Conservation (phyloP, 2,329 filamentous ascomycete genomes). For the Verticillium albo-atrum region DNA sequence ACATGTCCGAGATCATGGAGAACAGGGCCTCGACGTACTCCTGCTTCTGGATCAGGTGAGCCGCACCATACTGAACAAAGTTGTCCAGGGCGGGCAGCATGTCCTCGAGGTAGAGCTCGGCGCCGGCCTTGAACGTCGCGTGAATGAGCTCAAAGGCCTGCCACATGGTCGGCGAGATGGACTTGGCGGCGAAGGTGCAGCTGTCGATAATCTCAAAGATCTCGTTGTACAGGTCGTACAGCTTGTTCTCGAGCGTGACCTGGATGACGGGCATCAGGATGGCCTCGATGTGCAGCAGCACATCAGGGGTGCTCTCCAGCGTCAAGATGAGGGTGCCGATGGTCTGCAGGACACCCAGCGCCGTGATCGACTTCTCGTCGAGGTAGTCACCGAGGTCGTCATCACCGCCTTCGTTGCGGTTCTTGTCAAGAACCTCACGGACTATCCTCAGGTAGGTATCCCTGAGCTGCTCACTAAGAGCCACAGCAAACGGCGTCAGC, state of each 20-base stretch:
- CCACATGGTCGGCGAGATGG: slow-evolving; percentile 97
- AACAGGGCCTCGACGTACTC: slow-evolving; percentile 84
- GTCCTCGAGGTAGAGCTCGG: slow-evolving; percentile 95
- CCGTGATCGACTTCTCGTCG: slow-evolving; percentile 98
- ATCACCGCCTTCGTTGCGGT: slow-evolving; percentile 69
- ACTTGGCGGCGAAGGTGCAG: slow-evolving; percentile 96
- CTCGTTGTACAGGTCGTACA: slow-evolving; percentile 97
- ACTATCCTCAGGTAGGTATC: slow-evolving; percentile 96
- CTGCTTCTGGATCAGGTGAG: slow-evolving; percentile 75
- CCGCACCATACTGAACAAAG: slow-evolving; percentile 88
- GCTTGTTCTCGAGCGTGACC: slow-evolving; percentile 94
- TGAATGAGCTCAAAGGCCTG: slow-evolving; percentile 96
- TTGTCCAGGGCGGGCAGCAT: slow-evolving; percentile 98
- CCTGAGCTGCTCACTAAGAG: slow-evolving; percentile 88
- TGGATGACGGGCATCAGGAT: slow-evolving; percentile 97
- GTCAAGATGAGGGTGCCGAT: slow-evolving; percentile 97
- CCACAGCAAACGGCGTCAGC: slow-evolving; percentile 93
- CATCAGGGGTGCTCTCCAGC: slow-evolving; percentile 93
- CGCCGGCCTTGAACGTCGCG: slow-evolving; percentile 93
- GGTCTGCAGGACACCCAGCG: slow-evolving; percentile 91
- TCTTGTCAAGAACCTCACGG: slow-evolving; percentile 82
- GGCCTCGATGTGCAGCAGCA: slow-evolving; percentile 88
- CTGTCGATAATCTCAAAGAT: slow-evolving; percentile 99
- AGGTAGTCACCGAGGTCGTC: slow-evolving; percentile 84
- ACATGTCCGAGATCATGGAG: slow-evolving; percentile 94